phyloP scores from a whole-genome alignment of 306 rosid genomes.

The Castanospermum australe region DNA sequence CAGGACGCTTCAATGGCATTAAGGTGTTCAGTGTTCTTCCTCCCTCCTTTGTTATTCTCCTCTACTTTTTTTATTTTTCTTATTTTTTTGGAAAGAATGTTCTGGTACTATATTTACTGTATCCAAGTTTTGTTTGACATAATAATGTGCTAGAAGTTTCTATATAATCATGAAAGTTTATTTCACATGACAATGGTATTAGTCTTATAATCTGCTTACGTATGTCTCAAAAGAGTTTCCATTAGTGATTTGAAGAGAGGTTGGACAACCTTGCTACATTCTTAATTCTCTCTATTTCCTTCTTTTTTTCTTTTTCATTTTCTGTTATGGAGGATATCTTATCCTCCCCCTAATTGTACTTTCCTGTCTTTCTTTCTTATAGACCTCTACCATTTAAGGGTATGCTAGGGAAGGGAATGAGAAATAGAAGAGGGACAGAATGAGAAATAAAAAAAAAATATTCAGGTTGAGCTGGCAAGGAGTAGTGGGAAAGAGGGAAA shows the following conservation, averaged over 20 bases:
- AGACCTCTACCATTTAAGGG: too few relatives aligned
- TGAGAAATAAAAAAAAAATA: too few relatives aligned
- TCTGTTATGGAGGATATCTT: background rate
- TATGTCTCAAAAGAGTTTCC: background rate
- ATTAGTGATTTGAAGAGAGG: background rate
- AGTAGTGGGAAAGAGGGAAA: too few relatives aligned
- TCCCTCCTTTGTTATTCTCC: too few relatives aligned
- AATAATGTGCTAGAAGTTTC: background rate
- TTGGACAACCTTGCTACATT: background rate
- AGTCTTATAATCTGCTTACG: background rate
- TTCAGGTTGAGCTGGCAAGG: too few relatives aligned
- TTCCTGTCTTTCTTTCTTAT: too few relatives aligned
- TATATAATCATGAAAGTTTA: background rate
- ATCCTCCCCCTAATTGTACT: background rate
- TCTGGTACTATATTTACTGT: background rate
- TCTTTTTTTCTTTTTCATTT: background rate
- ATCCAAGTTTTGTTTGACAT: background rate
- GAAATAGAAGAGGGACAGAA: too few relatives aligned
- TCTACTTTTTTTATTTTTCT: too few relatives aligned
- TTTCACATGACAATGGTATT: background rate
- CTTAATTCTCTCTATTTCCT: background rate
- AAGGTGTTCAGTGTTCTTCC: constrained; percentile 52
- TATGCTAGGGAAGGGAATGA: too few relatives aligned
- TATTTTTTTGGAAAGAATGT: background rate
- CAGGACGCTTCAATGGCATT: constrained; percentile 66